Conservation (phyloP, 805 yeast species). For the Yarrowia alimentaria region DNA sequence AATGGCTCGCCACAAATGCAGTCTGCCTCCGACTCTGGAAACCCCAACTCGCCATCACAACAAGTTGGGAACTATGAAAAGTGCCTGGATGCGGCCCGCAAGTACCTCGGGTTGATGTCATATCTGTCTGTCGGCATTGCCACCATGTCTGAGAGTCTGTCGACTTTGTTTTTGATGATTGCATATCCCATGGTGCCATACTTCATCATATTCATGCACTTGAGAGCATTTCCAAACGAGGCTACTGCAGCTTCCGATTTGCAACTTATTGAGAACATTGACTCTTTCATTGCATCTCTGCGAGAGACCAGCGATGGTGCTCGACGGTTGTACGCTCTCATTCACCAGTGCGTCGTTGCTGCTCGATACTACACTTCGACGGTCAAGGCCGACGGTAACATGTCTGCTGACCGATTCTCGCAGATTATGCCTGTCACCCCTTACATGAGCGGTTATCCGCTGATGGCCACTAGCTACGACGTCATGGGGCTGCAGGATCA, state of each 20-base stretch:
- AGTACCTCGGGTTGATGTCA: constrained; percentile 6
- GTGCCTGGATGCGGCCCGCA: constrained; percentile 17
- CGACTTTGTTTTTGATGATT: constrained; percentile 7
- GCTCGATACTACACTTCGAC: constrained; percentile 2
- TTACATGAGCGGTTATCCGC: constrained; percentile 16
- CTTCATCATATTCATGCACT: constrained; percentile 14
- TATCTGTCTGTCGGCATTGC: constrained; percentile 2
- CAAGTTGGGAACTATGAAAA: constrained; percentile 11
- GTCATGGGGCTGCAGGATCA: too few species aligned
- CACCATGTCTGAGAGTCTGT: constrained; percentile 8
- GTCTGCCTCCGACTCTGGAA: too few species aligned
- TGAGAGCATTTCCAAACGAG: constrained; percentile 11
- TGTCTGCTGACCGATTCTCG: not conserved
- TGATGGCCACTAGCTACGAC: too few species aligned
- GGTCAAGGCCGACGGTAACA: constrained; percentile 14
- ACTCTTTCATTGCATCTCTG: constrained; percentile 1
- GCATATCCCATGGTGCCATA: constrained; percentile 24
- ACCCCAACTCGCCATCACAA: not conserved
- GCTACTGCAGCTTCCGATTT: not conserved
- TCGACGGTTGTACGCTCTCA: constrained; percentile 5
- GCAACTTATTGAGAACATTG: constrained; percentile 5
- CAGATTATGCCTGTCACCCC: constrained; percentile 22
- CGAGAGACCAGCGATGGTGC: constrained; percentile 8
- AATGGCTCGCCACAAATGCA: too few species aligned
- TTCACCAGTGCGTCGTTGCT: constrained; percentile 16